Percentiles rank a stretch among this genome's conserved stretches.
Evolutionary conservation across 495 filamentous ascomycete genomes (phyloP).

Genomic region (Neurospora sp.): DNA sequence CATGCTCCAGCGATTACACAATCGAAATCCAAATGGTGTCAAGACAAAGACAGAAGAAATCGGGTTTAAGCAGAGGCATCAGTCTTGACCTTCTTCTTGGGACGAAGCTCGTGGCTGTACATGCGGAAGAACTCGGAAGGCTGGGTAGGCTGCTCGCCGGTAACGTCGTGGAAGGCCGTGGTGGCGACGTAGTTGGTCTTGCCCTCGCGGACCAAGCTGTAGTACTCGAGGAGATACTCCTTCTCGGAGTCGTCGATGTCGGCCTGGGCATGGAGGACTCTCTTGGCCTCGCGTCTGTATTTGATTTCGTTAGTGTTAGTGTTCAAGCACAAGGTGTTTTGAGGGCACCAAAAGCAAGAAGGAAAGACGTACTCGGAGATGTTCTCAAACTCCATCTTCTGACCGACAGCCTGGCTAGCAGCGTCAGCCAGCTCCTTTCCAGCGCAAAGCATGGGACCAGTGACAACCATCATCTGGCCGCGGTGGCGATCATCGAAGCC

Average conservation of each 20-base stretch:
- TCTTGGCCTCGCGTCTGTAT: conserved; percentile 35
- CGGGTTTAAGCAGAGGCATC: not conserved
- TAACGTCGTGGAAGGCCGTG: conserved; percentile 43
- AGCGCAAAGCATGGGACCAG: conserved; percentile 43
- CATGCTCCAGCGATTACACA: not conserved
- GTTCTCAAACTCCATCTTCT: conserved; percentile 42
- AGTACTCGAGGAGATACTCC: conserved; percentile 48
- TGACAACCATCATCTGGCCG: conserved; percentile 45
- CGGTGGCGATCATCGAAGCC: conserved; percentile 46
- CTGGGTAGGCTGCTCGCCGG: conserved; percentile 39
- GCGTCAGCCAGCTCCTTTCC: conserved; percentile 43
- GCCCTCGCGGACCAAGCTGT: conserved; percentile 46
- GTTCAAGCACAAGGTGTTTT: not conserved
- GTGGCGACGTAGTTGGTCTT: conserved; percentile 53
- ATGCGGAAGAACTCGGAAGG: conserved; percentile 43
- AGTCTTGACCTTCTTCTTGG: conserved; percentile 30
- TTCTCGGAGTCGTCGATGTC: conserved; percentile 38
- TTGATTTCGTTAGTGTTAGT: not conserved
- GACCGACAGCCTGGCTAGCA: conserved; percentile 38
- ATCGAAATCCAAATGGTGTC: not conserved
- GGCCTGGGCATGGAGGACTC: conserved; percentile 32
- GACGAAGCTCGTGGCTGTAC: conserved; percentile 37
- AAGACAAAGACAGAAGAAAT: not conserved
- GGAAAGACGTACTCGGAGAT: conserved; percentile 34
- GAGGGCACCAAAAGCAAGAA: not conserved